Conservation (phyloP, 352 stramenopile genomes). For the Globisporangium barbulae region DNA sequence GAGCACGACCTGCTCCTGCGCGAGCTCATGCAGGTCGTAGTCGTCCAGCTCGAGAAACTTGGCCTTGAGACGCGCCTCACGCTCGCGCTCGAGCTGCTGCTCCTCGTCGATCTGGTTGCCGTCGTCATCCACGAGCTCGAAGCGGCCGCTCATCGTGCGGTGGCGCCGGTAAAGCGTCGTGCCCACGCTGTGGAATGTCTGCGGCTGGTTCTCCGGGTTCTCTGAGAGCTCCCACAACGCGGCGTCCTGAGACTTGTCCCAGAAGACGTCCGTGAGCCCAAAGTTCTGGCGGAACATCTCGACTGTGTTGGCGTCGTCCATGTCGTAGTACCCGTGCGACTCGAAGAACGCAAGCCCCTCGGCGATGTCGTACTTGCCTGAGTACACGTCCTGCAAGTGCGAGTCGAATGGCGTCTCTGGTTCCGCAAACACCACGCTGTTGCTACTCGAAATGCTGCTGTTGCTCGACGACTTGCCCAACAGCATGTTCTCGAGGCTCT, state of each 20-base stretch:
- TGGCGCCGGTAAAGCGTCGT: conserved; percentile 16
- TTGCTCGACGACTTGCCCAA: conserved; percentile 5
- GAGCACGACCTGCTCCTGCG: conserved; percentile 44
- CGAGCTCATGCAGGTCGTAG: conserved; percentile 59
- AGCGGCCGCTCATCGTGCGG: conserved; percentile 25
- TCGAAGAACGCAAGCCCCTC: conserved; percentile 78
- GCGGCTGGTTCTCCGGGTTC: conserved; percentile 3
- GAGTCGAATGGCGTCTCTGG: conserved; percentile 55
- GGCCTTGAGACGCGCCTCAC: conserved; percentile 43
- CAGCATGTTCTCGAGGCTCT: conserved; percentile 19
- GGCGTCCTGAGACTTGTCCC: conserved; percentile 33
- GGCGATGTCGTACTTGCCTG: conserved; percentile 32
- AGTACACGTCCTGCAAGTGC: conserved; percentile 66
- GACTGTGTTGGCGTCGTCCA: conserved; percentile 77
- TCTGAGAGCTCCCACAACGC: conserved; percentile 21
- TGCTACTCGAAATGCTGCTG: neutral
- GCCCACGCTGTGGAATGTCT: conserved; percentile 12
- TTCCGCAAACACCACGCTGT: conserved; percentile 1
- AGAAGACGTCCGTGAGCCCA: conserved; percentile 60
- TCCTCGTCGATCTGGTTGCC: conserved; percentile 67
- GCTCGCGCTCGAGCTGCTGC: conserved; percentile 41
- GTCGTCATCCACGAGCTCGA: conserved; percentile 61
- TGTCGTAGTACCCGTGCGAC: conserved; percentile 80
- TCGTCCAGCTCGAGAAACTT: conserved; percentile 62
- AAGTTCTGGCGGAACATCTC: conserved; percentile 79